Base-by-base conservation (phyloP, 345 rosid genomes). In the Hibiscus mutabilis region DNA sequence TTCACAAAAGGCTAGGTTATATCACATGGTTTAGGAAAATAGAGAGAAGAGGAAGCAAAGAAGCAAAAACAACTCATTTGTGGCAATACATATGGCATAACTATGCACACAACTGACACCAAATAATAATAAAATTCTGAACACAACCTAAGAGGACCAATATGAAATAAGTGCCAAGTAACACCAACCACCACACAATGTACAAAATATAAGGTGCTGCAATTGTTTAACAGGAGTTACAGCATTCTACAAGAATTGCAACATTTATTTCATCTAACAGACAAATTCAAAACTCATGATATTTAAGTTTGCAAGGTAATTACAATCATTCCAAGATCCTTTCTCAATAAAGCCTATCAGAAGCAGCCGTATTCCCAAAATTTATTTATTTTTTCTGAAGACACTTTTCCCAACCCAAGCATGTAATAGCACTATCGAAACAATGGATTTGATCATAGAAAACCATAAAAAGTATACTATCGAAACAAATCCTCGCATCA, bases 251-350 rank as follows among this genome's bases (percentile, higher is more conserved):
- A 55, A 52, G 1, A 35, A 31, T 6, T 6, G 19, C 18, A 68
- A 12, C 49, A 31, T 46, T 44, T 25, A 44, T 60, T 59, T 24
- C 33, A 24, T 37, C 15, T 3, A n/a, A 57, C 47, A 44, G 42
- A 11, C 19, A 22, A 33, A 37, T 31, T 31, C 15, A 29, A 53
- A 53, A 19, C n/a, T 33, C 35, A 3, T 13, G 10, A 69, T 11
- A 69, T 68, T 57, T 33, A 22, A 11, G 10, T 9, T 35, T 69
- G 27, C 33, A 69, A 69, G 61, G 61, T 31, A 69, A 69, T 27
- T 33, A 53, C 31, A 52, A 69, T 6, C 47, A 6, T 52, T 68
- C 47, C 70, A 25, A 12, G 31, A 22, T 6, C 57, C 21, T 44
- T 46, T 12, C 60, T 55, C 60, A 22, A 21, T 21, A 71, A 71